Percentiles rank a stretch among this genome's conserved stretches.
These are phyloP conservation scores for Diutina pseudorugosa DNA, from an alignment of 1,139 yeast species.

Conservation along the genomic window DNA sequence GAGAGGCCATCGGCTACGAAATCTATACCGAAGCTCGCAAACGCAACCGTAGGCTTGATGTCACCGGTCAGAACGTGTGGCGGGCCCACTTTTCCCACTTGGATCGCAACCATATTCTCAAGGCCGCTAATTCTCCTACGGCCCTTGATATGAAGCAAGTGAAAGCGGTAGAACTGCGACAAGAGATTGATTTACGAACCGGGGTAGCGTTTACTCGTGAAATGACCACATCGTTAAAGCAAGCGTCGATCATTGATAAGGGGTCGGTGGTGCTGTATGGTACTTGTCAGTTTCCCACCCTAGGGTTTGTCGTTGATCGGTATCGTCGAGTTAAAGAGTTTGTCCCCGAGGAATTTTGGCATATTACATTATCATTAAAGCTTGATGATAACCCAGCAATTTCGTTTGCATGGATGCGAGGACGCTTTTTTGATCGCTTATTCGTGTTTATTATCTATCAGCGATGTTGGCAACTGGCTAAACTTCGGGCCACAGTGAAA, in stretches of 20 bases:
- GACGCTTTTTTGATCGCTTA: slow-evolving; percentile 61
- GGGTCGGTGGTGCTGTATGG: slow-evolving; percentile 55
- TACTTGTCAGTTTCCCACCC: slow-evolving; percentile 92
- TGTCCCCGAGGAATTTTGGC: slow-evolving; percentile 75
- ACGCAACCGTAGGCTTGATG: slow-evolving; percentile 33
- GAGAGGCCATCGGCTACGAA: slow-evolving; percentile 91
- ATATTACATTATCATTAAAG: slow-evolving; percentile 21
- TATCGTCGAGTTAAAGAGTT: slow-evolving; percentile 65
- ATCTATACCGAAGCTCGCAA: slow-evolving; percentile 54
- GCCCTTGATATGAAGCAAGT: slow-evolving; percentile 58
- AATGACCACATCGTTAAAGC: slow-evolving; percentile 39
- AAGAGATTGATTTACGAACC: slow-evolving; percentile 78
- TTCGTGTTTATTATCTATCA: slow-evolving; percentile 50
- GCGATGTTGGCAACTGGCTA: slow-evolving; percentile 30
- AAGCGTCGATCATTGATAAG: slow-evolving; percentile 5
- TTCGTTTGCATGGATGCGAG: slow-evolving; percentile 54
- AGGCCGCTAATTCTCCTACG: slow-evolving; percentile 64
- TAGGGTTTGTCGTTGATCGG: slow-evolving; percentile 95
- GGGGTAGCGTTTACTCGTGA: slow-evolving; percentile 86
- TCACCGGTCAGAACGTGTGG: slow-evolving; percentile 33
- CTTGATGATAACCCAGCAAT: slow-evolving; percentile 35
- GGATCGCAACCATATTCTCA: slow-evolving; percentile 58
- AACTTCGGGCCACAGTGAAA: slow-evolving; percentile 28
- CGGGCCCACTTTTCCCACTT: slow-evolving; percentile 84
- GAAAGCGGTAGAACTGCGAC: slow-evolving; percentile 75